Base-by-base conservation (phyloP, 2,329 filamentous ascomycete genomes). In the Pleurostoma richardsiae region DNA sequence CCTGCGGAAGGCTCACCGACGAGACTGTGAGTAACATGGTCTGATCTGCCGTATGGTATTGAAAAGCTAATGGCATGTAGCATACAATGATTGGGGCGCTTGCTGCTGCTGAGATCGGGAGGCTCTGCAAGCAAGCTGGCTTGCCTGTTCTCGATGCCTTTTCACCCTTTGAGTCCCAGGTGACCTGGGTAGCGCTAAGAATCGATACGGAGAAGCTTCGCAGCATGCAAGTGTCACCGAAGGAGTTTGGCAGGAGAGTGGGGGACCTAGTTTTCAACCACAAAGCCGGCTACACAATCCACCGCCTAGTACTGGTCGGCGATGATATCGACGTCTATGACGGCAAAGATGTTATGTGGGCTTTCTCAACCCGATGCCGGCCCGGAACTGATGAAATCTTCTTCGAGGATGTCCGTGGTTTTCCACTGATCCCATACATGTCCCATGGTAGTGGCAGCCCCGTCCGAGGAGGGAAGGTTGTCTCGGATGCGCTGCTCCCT, bases 161-260 rank as follows among this genome's bases (percentile, higher is more conserved):
- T 50, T 51, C 71, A 0, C 71, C 70, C 0, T 70, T 73, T 42
- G 70, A 74, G 48, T 64, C 70, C 0, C 69, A 74, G 47, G 72
- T 70, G 0, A 76, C 68, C 1, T 78, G 74, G 74, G 64, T 65
- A 0, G 72, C 62, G 0, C 53, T 85, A 55, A 73, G 81, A 48
- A 73, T 83, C 27, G 80, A 85, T 56, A 77, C 72, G 2, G 64
- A 69, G 5, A 76, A 76, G 55, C 69, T 85, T 6, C 74, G 75
- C 30, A 68, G 72, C 6, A 73, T 81, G 70, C 74, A 80, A 40
- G 75, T 73, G 11, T 76, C 58, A 1, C 45, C 67, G 0, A 50
- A 59, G 19, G 64, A 67, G 0, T 67, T 78, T 40, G 61, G 61
- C 42, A 59, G 62, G 40, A 55, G 54, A 27, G 54, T 77, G 8